Evolutionary conservation across 2,329 filamentous ascomycete species (phyloP).

Genomic region (Aspergillus versicolor): DNA sequence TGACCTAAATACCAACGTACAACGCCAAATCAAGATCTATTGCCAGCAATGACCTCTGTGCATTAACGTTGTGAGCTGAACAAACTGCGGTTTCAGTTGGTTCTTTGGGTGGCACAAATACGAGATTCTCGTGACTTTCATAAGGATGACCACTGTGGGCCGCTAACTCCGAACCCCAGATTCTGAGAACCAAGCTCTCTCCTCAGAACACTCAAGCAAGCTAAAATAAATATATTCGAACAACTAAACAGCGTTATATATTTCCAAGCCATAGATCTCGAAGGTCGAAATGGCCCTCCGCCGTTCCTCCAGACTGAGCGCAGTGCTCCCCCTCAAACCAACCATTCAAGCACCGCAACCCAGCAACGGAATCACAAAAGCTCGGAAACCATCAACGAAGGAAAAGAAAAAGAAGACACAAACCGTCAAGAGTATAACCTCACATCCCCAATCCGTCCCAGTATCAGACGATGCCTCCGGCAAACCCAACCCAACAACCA

Average conservation of each 20-base stretch:
- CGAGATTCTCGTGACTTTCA: neutral
- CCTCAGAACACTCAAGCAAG: neutral
- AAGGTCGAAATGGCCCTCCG: conserved; percentile 48
- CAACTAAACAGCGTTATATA: neutral
- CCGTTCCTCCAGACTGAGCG: conserved; percentile 51
- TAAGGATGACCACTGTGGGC: neutral
- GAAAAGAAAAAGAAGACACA: conserved; percentile 17
- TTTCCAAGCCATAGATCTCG: neutral
- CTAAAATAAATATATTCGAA: neutral
- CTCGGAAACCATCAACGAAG: conserved; percentile 26
- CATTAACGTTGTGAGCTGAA: neutral
- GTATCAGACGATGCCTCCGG: neutral
- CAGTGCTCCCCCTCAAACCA: conserved; percentile 23
- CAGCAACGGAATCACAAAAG: conserved; percentile 31
- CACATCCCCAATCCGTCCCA: neutral
- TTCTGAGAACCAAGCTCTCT: neutral
- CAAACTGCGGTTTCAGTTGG: neutral
- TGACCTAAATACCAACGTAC: too few relatives aligned
- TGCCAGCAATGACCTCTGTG: neutral
- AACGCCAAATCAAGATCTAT: neutral
- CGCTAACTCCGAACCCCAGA: neutral
- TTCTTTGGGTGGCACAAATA: neutral
- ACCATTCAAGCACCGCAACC: conserved; percentile 16
- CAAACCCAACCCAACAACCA: neutral
- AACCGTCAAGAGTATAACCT: neutral